Evolutionary conservation across 2,329 filamentous ascomycete species (phyloP).

Genomic region (Aplosporella prunicola): DNA sequence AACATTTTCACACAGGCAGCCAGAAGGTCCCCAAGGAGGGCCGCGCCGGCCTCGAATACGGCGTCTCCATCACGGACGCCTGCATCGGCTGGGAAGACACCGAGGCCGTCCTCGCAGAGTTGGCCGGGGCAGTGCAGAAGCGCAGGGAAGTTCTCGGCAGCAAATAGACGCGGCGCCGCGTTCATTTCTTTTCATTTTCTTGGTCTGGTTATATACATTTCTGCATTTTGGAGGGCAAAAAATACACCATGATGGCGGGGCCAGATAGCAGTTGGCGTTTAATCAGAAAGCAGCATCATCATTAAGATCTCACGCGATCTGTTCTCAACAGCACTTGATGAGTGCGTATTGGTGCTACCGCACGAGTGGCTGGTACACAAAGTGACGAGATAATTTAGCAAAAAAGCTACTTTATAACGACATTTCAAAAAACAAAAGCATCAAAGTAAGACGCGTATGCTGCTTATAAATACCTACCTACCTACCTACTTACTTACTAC

Average conservation of each 20-base stretch:
- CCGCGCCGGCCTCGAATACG: conserved; percentile 76
- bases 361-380: too few relatives aligned
- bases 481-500: too few relatives aligned
- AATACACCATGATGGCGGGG: background rate
- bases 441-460: too few relatives aligned
- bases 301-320: too few relatives aligned
- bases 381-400: too few relatives aligned
- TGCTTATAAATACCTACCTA: too few relatives aligned
- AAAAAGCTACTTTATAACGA: too few relatives aligned
- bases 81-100: conserved; percentile 95
- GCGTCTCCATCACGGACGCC: conserved; percentile 93
- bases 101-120: conserved; percentile 61
- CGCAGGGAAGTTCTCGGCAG: conserved; percentile 46
- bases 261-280: background rate
- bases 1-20: conserved; percentile 45
- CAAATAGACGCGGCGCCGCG: conserved; percentile 12
- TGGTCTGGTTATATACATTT: background rate
- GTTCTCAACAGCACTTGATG: too few relatives aligned
- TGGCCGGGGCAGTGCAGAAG: conserved; percentile 72
- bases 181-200: background rate
- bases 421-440: too few relatives aligned
- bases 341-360: too few relatives aligned
- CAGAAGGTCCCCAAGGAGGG: conserved; percentile 90
- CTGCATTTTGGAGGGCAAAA: background rate
- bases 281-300: conserved; percentile 1